These are phyloP conservation scores for Herpotrichia juniperi DNA, from an alignment of 2,329 filamentous ascomycete species.

Conservation along the genomic window DNA sequence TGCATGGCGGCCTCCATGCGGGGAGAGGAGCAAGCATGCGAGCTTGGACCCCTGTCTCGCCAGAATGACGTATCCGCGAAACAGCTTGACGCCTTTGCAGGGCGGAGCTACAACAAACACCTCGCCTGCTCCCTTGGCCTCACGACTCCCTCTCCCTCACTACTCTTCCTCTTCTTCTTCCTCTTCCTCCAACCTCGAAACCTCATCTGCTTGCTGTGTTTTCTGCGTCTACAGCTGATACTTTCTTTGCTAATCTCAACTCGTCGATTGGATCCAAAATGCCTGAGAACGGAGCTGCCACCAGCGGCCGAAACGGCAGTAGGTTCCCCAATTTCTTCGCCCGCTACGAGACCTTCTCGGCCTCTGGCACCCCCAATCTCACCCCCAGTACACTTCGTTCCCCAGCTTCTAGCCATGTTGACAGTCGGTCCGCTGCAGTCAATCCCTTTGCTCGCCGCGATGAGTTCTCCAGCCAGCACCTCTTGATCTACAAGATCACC, in stretches of 20 bases:
- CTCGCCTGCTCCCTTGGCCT: neutral
- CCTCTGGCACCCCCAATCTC: neutral
- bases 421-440: conserved; percentile 50
- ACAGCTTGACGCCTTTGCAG: neutral
- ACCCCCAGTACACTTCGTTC: neutral
- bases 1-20: neutral
- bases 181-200: neutral
- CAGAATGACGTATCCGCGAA: neutral
- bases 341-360: neutral
- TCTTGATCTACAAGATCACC: conserved; percentile 77
- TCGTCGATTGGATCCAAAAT: conserved; percentile 1
- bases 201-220: neutral
- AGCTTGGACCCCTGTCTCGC: neutral
- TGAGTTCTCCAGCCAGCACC: conserved; percentile 63
- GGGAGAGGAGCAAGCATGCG: too few relatives aligned
- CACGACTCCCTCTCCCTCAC: neutral
- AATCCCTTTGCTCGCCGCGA: conserved; percentile 80
- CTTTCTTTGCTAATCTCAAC: too few relatives aligned
- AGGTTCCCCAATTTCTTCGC: conserved; percentile 2
- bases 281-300: conserved; percentile 18
- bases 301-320: conserved; percentile 6
- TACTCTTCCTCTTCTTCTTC: neutral
- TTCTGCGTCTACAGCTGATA: neutral
- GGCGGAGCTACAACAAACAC: too few relatives aligned
- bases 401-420: neutral